Base-by-base conservation (phyloP, 2,329 filamentous ascomycete species). In the Zasmidium angulare region DNA sequence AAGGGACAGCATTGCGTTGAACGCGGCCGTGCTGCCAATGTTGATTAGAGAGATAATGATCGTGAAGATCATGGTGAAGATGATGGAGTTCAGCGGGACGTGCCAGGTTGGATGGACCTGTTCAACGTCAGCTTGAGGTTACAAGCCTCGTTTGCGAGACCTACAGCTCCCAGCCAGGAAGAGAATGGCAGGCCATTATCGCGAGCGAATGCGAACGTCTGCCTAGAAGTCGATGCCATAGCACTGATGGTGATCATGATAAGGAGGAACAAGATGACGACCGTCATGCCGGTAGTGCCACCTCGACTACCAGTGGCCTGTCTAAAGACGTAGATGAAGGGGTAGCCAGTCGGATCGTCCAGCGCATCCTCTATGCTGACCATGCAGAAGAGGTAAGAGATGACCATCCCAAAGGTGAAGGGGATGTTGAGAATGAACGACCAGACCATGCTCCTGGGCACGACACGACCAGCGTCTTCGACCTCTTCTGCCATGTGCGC, bases 141-240 rank as follows among this genome's bases (percentile, higher is more conserved):
- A 29, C 26, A 29, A 29, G 26, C 4, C 11, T 29, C 36, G 9
- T 14, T 17, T 7, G 3, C 4, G 36, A 43, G 9, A 43, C 36
- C 4, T 43, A 43, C 72, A 68, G 71, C 12, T 67, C 56, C 57
- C 55, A 68, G 48, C 70, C 69, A 71, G 73, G 73, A 36, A 75
- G 56, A 67, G 56, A 69, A 68, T 69, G 74, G 74, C 48, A 75
- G 57, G 10, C 72, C 76, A 19, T 74, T 69, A 61, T 78, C 76
- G 14, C 76, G 68, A 2, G 77, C 77, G 59, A 80, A 79, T 0
- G 76, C 77, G 58, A 69, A 80, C 1, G 74, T 65, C 71, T 79
- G 76, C 14, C 77, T 72, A 19, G 75, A 76, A 2, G 74, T 74
- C 6, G 75, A 72, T 31, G 77, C 75, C 1, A 81, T 81, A 50